These are phyloP conservation scores for Xylogone sp. DNA, from an alignment of 2,329 filamentous ascomycete species.

Conservation along the genomic window DNA sequence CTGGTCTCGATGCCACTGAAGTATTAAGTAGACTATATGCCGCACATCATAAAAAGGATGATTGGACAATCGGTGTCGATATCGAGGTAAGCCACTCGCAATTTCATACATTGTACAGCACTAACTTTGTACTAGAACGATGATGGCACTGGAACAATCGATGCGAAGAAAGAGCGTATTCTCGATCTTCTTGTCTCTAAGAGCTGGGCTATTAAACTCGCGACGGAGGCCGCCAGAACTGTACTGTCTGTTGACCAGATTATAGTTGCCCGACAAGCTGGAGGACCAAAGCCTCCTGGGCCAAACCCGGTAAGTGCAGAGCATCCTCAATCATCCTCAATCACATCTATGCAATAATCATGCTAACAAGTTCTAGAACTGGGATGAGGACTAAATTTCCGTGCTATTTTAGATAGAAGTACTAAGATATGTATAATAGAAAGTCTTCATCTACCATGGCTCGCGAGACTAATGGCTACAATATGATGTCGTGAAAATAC, in stretches of 20 bases:
- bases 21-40: constrained; percentile 89
- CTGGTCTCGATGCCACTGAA: constrained; percentile 95
- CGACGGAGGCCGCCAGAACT: constrained; percentile 90
- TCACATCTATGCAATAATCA: too few species aligned
- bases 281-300: constrained; percentile 92
- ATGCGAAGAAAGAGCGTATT: constrained; percentile 84
- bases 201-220: constrained; percentile 95
- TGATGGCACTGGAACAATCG: constrained; percentile 74
- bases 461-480: too few species aligned
- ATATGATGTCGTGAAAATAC: too few species aligned
- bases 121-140: constrained; percentile 52
- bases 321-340: neutral
- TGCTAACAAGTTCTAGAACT: constrained; percentile 25
- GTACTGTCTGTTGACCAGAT: constrained; percentile 98
- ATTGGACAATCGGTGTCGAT: constrained; percentile 91
- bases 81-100: constrained; percentile 59
- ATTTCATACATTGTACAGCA: neutral
- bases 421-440: constrained; percentile 25
- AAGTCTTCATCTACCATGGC: constrained; percentile 4
- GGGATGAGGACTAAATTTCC: constrained; percentile 32
- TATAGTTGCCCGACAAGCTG: constrained; percentile 95
- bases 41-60: constrained; percentile 82
- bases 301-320: constrained; percentile 63
- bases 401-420: constrained; percentile 13
- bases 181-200: constrained; percentile 90